Evolutionary conservation across 371 early-diverging fungal genomes (phyloP), one percentile per base, ranked within the genome.

Genomic region (Mortierella sp.): DNA sequence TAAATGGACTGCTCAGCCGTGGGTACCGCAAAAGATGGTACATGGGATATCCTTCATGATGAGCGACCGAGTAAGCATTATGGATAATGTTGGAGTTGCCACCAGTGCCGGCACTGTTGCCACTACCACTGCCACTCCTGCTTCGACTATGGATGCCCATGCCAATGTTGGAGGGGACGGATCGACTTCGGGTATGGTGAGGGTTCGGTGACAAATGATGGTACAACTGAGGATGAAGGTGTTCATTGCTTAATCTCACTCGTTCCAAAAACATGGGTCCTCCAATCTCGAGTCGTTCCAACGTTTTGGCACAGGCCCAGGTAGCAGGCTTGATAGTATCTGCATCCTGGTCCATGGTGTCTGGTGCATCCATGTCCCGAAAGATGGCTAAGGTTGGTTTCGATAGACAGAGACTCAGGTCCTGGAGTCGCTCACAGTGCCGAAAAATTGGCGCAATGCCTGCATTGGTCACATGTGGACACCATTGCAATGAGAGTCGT

Each of bases 241-340:
- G 62, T 15, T 64, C 72, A 29, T 65, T 72, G 53, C 77, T 67
- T 15, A 56, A 50, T 5, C 71, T 64, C 7, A 72, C 52, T 26
- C 64, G 62, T 25, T 76, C 65, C 50, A 76, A 28, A 76, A 76
- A 76, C 77, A 76, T 76, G 37, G 62, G 72, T 7, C 77, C 72
- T 7, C 72, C 68, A 25, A 76, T 59, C 26, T 71, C 77, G 28
- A 76, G 58, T 44, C 77, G 61, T 21, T 64, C 61, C 57, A 76
- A 21, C 2, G 77, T 68, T 55, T 64, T 55, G 11, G 71, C 55
- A 51, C 77, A 76, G 4, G 77, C 77, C 77, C 77, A 76, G 2
- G 48, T 50, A 16, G 25, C 65, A 57, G 29, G 59, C 45, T 68
- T 59, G 59, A 12, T 21, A 19, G 19, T 16, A 14, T 21, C 50